Evolutionary conservation across 768 basidiomycete species (phyloP).

Genomic region (Auriscalpium orientale): DNA sequence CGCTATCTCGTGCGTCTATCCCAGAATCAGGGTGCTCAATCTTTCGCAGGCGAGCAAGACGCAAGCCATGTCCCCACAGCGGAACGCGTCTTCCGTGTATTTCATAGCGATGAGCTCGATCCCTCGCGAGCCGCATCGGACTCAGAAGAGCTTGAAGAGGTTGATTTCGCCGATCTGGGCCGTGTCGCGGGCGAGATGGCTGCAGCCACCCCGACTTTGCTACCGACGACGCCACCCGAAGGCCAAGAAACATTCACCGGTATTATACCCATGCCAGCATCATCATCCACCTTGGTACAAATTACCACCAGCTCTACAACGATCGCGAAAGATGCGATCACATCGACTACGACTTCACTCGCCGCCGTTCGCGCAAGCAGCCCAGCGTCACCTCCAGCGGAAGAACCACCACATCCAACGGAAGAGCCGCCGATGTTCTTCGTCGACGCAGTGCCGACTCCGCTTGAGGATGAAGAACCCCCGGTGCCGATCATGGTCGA

Average conservation of each 20-base stretch:
- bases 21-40: background rate
- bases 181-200: constrained; percentile 38
- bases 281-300: background rate
- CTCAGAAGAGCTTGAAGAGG: constrained; percentile 22
- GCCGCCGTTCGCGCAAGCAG: no score
- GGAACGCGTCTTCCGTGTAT: constrained; percentile 55
- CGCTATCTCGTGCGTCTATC: constrained; percentile 17
- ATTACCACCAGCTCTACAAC: background rate
- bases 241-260: background rate
- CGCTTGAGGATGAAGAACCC: background rate
- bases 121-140: constrained; percentile 8
- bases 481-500: constrained; percentile 2
- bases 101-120: constrained; percentile 31
- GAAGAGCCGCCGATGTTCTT: constrained; percentile 25
- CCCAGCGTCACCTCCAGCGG: constrained; percentile 4
- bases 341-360: no score
- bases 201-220: constrained; percentile 14
- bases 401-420: constrained; percentile 24
- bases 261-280: no score
- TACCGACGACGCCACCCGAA: background rate
- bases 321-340: constrained; percentile 1
- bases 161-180: constrained; percentile 60
- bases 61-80: constrained; percentile 62
- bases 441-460: constrained; percentile 22
- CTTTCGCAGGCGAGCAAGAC: constrained; percentile 36